phyloP scores from a whole-genome alignment of 2,329 filamentous ascomycete genomes.

The Pyrenophora teres region DNA sequence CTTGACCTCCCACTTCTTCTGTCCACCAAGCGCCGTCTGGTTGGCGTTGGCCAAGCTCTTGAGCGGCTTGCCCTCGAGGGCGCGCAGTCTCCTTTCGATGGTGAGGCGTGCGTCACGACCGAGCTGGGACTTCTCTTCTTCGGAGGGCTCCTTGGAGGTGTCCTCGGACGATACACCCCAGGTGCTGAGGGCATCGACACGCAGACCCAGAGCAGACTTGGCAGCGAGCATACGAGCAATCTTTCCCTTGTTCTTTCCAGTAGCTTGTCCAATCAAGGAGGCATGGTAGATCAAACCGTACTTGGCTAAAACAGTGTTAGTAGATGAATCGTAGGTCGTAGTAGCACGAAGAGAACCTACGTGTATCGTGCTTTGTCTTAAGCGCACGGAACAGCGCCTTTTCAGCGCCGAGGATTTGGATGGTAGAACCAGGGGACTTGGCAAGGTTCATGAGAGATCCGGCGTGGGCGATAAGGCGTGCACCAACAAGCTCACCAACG shows the following conservation, averaged over 20 bases:
- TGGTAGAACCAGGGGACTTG: slow-evolving; percentile 92
- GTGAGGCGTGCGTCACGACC: slow-evolving; percentile 73
- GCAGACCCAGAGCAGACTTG: slow-evolving; percentile 89
- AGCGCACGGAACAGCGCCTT: slow-evolving; percentile 98
- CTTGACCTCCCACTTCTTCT: slow-evolving; percentile 85
- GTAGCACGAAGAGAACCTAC: slow-evolving; percentile 76
- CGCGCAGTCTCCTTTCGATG: slow-evolving; percentile 75
- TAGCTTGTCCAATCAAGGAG: slow-evolving; percentile 87
- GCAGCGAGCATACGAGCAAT: slow-evolving; percentile 95
- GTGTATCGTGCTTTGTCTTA: slow-evolving; percentile 99
- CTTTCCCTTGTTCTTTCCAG: slow-evolving; percentile 98
- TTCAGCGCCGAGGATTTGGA: slow-evolving; percentile 97
- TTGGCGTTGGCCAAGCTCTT: slow-evolving; percentile 72
- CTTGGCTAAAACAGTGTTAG: slow-evolving; percentile 45
- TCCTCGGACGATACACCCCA: slow-evolving; percentile 67
- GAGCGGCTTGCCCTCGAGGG: slow-evolving; percentile 87
- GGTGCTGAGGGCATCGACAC: slow-evolving; percentile 86
- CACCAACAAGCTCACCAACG: slow-evolving; percentile 90
- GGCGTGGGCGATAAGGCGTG: slow-evolving; percentile 90
- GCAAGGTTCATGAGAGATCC: slow-evolving; percentile 93
- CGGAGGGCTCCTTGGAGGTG: slow-evolving; percentile 63
- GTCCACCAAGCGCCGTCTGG: slow-evolving; percentile 48
- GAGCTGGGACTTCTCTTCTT: slow-evolving; percentile 84
- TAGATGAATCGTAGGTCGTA: slow-evolving; percentile 67
- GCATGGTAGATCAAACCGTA: slow-evolving; percentile 67